A percentile compares a stretch with the other conserved stretches of the same genome.
phyloP scores from a whole-genome alignment of 129 eudicot species.

The Arctium minus region DNA sequence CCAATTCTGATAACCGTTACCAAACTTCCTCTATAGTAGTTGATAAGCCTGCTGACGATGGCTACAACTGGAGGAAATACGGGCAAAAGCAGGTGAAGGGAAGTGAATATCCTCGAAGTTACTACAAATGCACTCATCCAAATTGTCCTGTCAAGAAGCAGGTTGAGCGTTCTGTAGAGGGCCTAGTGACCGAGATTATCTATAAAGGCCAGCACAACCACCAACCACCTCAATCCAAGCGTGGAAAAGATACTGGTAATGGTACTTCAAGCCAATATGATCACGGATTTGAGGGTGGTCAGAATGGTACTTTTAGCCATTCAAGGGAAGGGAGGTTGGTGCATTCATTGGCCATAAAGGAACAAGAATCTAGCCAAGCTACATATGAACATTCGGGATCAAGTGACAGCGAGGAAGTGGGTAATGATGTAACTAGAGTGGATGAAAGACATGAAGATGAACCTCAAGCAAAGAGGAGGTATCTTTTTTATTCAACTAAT shows the following conservation, averaged over 20 bases:
- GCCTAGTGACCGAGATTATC: conserved; percentile 76
- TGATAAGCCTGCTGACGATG: conserved; percentile 90
- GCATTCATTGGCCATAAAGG: conserved; percentile 37
- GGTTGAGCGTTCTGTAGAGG: conserved; percentile 89
- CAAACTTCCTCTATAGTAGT: conserved; percentile 52
- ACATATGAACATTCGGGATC: conserved; percentile 71
- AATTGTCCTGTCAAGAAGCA: conserved; percentile 85
- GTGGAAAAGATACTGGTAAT: conserved; percentile 56
- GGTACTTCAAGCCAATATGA: conserved; percentile 44
- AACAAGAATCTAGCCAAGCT: conserved; percentile 82
- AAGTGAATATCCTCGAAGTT: conserved; percentile 87
- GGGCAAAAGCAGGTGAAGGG: conserved; percentile 98
- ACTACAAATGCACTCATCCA: conserved; percentile 82
- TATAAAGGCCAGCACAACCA: conserved; percentile 96
- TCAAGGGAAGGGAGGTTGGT: conserved; percentile 35
- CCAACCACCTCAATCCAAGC: conserved; percentile 63
- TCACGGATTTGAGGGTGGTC: conserved; percentile 32
- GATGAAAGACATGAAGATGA: conserved; percentile 64
- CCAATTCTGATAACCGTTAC: conserved; percentile 49
- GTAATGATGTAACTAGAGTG: conserved; percentile 54
- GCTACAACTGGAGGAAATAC: conserved; percentile 91
- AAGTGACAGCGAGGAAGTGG: conserved; percentile 82
- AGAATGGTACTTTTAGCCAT: conserved; percentile 25
- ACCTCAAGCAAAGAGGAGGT: conserved; percentile 89
- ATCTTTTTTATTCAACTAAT: background rate